A percentile compares a stretch with the other conserved stretches of the same genome.
Evolutionary conservation across 495 filamentous ascomycete species (phyloP).

Genomic region (Neurospora discreta): DNA sequence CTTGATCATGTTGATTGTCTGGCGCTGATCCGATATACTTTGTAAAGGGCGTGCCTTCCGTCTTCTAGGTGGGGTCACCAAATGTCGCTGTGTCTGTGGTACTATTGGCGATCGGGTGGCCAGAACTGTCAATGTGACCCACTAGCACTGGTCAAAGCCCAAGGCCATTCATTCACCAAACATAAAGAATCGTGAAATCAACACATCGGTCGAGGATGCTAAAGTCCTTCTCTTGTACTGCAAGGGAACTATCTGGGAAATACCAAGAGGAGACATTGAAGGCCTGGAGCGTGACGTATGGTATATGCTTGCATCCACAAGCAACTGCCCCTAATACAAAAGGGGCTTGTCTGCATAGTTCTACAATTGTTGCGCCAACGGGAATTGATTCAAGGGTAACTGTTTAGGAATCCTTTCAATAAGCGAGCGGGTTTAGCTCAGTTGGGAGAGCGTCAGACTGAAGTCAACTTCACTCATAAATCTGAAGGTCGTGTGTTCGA

Average conservation of each 20-base stretch:
- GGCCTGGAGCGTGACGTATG: background rate
- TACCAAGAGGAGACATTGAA: background rate
- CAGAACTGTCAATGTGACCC: accelerated
- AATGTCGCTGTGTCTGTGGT: background rate
- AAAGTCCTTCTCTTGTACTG: background rate
- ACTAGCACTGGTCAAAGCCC: background rate
- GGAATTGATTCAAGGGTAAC: background rate
- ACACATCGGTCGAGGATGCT: background rate
- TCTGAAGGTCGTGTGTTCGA: too few relatives aligned
- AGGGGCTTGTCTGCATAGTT: background rate
- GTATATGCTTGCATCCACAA: background rate
- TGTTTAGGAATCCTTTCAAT: too few relatives aligned
- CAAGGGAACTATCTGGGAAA: background rate
- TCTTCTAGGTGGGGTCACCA: background rate
- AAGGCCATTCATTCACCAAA: background rate
- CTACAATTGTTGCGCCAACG: background rate
- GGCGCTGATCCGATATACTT: too few relatives aligned
- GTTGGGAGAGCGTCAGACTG: too few relatives aligned
- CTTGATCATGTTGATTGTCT: background rate
- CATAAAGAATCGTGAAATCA: background rate
- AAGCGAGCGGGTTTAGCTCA: background rate
- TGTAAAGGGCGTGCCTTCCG: background rate
- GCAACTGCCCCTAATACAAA: background rate
- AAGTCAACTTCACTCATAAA: too few relatives aligned
- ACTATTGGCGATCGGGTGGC: background rate